phyloP scores from a whole-genome alignment of 2,329 filamentous ascomycete genomes.

The Penicillium hordei region DNA sequence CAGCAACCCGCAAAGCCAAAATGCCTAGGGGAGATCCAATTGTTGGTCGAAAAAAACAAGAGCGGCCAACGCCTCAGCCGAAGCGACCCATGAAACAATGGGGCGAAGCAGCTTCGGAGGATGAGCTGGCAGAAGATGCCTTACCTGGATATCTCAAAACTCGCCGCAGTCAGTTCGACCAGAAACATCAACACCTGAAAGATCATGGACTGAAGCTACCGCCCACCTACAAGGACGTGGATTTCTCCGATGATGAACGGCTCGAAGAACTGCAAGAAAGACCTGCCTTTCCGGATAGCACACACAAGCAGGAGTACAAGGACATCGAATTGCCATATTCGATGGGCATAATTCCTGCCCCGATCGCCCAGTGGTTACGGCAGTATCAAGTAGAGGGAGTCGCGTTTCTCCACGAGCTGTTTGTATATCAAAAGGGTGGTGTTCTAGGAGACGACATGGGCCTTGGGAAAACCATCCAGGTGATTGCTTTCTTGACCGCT shows the following conservation, averaged over 20 bases:
- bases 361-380: slow-evolving; percentile 86
- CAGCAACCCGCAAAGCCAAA: slow-evolving; percentile 50
- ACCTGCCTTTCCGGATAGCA: slow-evolving; percentile 64
- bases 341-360: slow-evolving; percentile 77
- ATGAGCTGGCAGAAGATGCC: slow-evolving; percentile 56
- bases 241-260: slow-evolving; percentile 70
- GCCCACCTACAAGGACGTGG: slow-evolving; percentile 71
- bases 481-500: slow-evolving; percentile 85
- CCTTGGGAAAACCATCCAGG: slow-evolving; percentile 92
- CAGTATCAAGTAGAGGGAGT: slow-evolving; percentile 89
- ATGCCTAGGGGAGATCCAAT: slow-evolving; percentile 43
- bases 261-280: slow-evolving; percentile 65
- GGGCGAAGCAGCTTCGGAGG: slow-evolving; percentile 52
- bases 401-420: slow-evolving; percentile 80
- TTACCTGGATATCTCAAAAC: slow-evolving; percentile 72
- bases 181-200: slow-evolving; percentile 57
- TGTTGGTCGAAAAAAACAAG: slow-evolving; percentile 36
- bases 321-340: slow-evolving; percentile 76
- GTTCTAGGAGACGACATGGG: slow-evolving; percentile 98
- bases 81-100: slow-evolving; percentile 42
- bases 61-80: slow-evolving; percentile 20
- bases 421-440: slow-evolving; percentile 86
- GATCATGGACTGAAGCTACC: slow-evolving; percentile 72
- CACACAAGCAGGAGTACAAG: slow-evolving; percentile 67
- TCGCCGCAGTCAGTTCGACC: slow-evolving; percentile 69